Evolutionary conservation across 345 rosid genomes (phyloP).

Genomic region (Melaleuca quinquenervia): DNA sequence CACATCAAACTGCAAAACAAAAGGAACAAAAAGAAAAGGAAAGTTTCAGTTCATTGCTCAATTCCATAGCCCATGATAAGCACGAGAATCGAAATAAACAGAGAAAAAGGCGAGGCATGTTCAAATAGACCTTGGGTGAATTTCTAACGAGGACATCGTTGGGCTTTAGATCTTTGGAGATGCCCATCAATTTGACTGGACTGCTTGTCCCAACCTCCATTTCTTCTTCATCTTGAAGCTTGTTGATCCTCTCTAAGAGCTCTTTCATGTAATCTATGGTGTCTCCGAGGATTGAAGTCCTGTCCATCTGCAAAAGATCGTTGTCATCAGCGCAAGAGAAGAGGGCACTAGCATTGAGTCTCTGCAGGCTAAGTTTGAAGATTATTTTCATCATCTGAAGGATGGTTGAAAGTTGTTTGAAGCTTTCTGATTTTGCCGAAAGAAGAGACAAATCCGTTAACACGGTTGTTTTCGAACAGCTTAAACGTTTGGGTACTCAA

Average conservation of each 20-base stretch:
- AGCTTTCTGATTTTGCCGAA: not conserved
- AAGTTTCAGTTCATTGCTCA: not conserved
- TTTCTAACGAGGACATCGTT: constrained; percentile 17
- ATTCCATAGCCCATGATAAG: not conserved
- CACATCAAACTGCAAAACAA: constrained; percentile 20
- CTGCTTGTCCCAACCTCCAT: not conserved
- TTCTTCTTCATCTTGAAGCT: constrained; percentile 9
- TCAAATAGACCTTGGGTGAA: constrained; percentile 26
- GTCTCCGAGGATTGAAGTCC: constrained; percentile 38
- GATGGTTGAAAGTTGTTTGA: not conserved
- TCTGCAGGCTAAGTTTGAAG: not conserved
- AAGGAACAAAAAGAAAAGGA: not conserved
- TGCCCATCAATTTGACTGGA: constrained; percentile 2
- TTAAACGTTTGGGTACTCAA: not conserved
- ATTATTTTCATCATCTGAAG: not conserved
- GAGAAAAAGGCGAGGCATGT: not conserved
- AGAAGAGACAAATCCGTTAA: not conserved
- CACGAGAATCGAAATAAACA: not conserved
- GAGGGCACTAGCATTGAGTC: not conserved
- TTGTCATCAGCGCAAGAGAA: not conserved
- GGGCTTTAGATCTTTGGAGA: constrained; percentile 14
- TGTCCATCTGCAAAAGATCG: constrained; percentile 26
- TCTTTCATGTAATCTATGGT: constrained; percentile 40
- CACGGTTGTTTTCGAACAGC: not conserved
- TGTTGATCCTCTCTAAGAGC: constrained; percentile 26